These are phyloP conservation scores for Penicillium coffeae DNA, from an alignment of 495 filamentous ascomycete species.

Conservation along the genomic window DNA sequence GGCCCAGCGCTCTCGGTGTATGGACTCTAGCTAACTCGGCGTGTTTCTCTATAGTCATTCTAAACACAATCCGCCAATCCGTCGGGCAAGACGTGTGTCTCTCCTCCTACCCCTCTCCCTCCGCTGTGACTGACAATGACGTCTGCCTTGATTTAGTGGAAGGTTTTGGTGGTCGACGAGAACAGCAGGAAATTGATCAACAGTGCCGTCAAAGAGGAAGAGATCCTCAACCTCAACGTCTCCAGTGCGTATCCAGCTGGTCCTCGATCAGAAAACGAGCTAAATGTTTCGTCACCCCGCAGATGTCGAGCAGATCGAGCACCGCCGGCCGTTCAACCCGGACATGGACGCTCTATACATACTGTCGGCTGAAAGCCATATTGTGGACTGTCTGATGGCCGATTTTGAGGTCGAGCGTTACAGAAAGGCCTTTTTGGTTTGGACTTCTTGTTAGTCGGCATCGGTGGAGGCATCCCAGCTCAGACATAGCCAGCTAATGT, in stretches of 20 bases:
- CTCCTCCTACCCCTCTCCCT: slow-evolving; percentile 12
- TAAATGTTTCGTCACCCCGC: slow-evolving; percentile 24
- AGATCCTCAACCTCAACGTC: slow-evolving; percentile 91
- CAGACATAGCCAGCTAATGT: slow-evolving; percentile 14
- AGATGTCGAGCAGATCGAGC: slow-evolving; percentile 92
- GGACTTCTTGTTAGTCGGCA: slow-evolving; percentile 66
- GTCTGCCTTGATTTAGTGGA: slow-evolving; percentile 64
- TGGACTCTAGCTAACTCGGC: slow-evolving; percentile 7
- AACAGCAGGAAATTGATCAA: slow-evolving; percentile 74
- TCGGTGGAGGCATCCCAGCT: background rate
- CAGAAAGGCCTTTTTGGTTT: slow-evolving; percentile 69
- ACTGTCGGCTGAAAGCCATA: slow-evolving; percentile 75
- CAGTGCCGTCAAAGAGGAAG: slow-evolving; percentile 86
- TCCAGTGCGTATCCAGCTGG: slow-evolving; percentile 61
- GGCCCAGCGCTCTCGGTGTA: background rate
- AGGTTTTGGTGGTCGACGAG: slow-evolving; percentile 86
- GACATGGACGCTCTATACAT: slow-evolving; percentile 94
- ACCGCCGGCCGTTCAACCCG: slow-evolving; percentile 70
- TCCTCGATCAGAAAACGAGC: slow-evolving; percentile 15
- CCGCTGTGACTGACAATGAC: slow-evolving; percentile 28
- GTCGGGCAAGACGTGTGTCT: slow-evolving; percentile 55
- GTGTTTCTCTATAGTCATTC: slow-evolving; percentile 45
- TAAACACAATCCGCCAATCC: slow-evolving; percentile 55
- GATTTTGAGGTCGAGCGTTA: slow-evolving; percentile 84
- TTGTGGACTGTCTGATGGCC: slow-evolving; percentile 88